phyloP scores from a whole-genome alignment of 2,329 filamentous ascomycete species.

The Fusarium pilosicola region DNA sequence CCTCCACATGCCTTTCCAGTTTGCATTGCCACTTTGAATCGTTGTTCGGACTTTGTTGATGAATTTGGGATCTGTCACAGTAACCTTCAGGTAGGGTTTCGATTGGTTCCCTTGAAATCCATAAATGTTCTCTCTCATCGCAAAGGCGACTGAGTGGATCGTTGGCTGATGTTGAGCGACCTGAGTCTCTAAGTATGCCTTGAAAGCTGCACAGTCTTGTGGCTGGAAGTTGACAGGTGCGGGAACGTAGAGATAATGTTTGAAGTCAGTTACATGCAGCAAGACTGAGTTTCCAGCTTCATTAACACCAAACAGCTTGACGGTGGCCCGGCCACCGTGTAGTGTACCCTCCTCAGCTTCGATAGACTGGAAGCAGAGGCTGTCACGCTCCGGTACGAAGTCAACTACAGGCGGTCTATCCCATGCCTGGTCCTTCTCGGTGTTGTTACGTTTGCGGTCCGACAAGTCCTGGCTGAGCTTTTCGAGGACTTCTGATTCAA shows the following conservation, averaged over 20 bases:
- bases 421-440: constrained; percentile 96
- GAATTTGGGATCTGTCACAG: constrained; percentile 86
- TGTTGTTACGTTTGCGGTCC: constrained; percentile 84
- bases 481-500: constrained; percentile 93
- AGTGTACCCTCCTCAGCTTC: constrained; percentile 91
- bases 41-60: constrained; percentile 79
- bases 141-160: constrained; percentile 84
- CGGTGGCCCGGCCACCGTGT: constrained; percentile 76
- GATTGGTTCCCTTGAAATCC: constrained; percentile 94
- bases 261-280: constrained; percentile 93
- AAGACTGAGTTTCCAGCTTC: constrained; percentile 87
- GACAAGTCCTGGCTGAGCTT: constrained; percentile 95
- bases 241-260: constrained; percentile 94
- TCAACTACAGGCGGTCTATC: constrained; percentile 66
- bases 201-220: constrained; percentile 81
- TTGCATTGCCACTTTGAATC: constrained; percentile 80
- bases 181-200: constrained; percentile 81
- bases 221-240: constrained; percentile 85
- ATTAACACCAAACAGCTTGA: constrained; percentile 95
- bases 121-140: constrained; percentile 89
- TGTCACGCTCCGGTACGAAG: constrained; percentile 69
- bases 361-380: constrained; percentile 92
- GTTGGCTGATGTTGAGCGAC: constrained; percentile 77
- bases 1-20: constrained; percentile 93
- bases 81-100: constrained; percentile 92